phyloP scores from a whole-genome alignment of 2,329 filamentous ascomycete species.

The Ilyonectria destructans region DNA sequence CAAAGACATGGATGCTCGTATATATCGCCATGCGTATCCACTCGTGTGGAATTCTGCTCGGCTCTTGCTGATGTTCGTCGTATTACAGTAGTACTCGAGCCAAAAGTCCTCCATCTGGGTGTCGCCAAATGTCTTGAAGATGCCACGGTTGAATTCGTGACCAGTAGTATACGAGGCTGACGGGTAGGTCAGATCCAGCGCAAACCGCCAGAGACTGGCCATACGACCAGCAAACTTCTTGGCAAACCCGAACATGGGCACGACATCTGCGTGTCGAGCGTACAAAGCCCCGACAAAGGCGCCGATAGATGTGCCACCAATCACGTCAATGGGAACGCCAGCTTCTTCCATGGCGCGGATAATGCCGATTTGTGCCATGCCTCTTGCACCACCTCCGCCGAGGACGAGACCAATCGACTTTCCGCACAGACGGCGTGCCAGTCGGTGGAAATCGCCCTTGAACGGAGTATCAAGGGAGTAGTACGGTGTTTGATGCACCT shows the following conservation, averaged over 20 bases:
- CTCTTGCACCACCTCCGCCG: constrained; percentile 92
- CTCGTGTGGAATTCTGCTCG: constrained; percentile 94
- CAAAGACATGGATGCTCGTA: constrained; percentile 96
- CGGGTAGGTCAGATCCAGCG: constrained; percentile 94
- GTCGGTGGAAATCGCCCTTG: constrained; percentile 96
- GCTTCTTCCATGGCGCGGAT: constrained; percentile 97
- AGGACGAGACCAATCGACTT: constrained; percentile 96
- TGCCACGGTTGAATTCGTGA: constrained; percentile 98
- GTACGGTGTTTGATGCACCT: constrained; percentile 88
- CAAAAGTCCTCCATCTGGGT: constrained; percentile 99
- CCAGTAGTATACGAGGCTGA: constrained; percentile 98
- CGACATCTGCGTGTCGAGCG: constrained; percentile 94
- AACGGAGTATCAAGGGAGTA: constrained; percentile 94
- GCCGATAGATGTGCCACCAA: constrained; percentile 97
- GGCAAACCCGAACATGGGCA: constrained; percentile 95
- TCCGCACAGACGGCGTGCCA: constrained; percentile 91
- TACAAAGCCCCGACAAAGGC: constrained; percentile 96
- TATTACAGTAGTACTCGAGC: constrained; percentile 99
- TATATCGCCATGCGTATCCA: constrained; percentile 97
- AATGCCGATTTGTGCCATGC: constrained; percentile 93
- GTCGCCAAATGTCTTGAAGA: constrained; percentile 98
- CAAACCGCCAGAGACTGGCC: constrained; percentile 99
- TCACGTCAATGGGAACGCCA: constrained; percentile 94
- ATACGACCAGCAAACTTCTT: constrained; percentile 99
- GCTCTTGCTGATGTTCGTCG: constrained; percentile 97